These are phyloP conservation scores for Phytophthora agathidicida DNA, from an alignment of 352 stramenopile species.

Conservation along the genomic window DNA sequence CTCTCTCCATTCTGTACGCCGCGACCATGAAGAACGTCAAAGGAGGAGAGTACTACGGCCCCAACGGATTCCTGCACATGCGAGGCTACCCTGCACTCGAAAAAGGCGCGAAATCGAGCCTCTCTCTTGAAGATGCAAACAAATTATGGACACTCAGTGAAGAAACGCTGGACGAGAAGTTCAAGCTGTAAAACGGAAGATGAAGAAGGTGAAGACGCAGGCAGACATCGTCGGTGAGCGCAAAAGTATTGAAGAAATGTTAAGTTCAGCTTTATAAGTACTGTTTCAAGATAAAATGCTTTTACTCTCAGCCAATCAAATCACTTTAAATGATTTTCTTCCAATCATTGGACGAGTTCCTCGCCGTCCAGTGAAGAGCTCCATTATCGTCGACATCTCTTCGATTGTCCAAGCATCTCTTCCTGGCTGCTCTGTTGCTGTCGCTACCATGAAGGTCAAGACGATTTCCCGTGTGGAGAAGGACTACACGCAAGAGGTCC, in stretches of 20 bases:
- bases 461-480: constrained; percentile 96
- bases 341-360: constrained; percentile 19
- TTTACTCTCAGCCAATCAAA: constrained; percentile 24
- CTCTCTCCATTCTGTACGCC: constrained; percentile 60
- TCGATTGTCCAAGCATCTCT: constrained; percentile 9
- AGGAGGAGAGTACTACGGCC: constrained; percentile 59
- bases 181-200: constrained; percentile 27
- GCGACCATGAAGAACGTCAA: constrained; percentile 45
- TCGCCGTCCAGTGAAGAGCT: constrained; percentile 38
- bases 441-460: constrained; percentile 97
- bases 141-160: constrained; percentile 65
- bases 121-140: constrained; percentile 39
- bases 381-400: constrained; percentile 19
- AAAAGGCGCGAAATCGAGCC: constrained; percentile 37
- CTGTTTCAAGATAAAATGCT: constrained; percentile 8
- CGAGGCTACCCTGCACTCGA: constrained; percentile 55
- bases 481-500: constrained; percentile 94
- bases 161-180: constrained; percentile 38
- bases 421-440: neutral
- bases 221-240: neutral
- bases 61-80: constrained; percentile 45
- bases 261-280: neutral
- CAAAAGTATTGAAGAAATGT: constrained; percentile 28
- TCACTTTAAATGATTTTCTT: neutral
- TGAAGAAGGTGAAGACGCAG: neutral